phyloP scores from a whole-genome alignment of 352 stramenopile genomes.

The Pythium utonaiense region DNA sequence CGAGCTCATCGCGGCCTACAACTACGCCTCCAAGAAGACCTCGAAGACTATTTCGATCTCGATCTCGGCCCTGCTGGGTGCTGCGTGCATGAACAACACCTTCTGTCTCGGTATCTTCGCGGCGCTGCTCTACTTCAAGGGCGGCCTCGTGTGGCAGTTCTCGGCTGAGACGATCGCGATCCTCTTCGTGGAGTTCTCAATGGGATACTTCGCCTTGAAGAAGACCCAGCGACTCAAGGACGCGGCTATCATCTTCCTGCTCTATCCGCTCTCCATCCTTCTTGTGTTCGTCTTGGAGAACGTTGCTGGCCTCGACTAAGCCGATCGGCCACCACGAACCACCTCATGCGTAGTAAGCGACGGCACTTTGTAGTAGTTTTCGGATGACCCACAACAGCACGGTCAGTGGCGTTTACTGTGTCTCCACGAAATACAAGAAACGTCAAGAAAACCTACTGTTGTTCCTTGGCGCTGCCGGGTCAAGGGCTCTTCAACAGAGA shows the following conservation, averaged over 20 bases:
- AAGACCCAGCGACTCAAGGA: slow-evolving; percentile 86
- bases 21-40: slow-evolving; percentile 98
- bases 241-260: slow-evolving; percentile 74
- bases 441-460: no score
- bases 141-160: slow-evolving; percentile 96
- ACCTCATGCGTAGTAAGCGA: neutral
- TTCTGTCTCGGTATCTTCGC: slow-evolving; percentile 98
- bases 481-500: no score
- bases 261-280: slow-evolving; percentile 94
- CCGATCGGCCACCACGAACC: neutral
- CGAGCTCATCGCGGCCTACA: slow-evolving; percentile 97
- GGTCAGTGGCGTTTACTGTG: neutral
- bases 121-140: slow-evolving; percentile 94
- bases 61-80: slow-evolving; percentile 91
- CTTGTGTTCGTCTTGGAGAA: slow-evolving; percentile 93
- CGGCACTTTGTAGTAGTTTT: neutral
- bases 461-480: no score
- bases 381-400: neutral
- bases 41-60: slow-evolving; percentile 97
- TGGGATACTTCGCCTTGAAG: slow-evolving; percentile 79
- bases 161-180: slow-evolving; percentile 97
- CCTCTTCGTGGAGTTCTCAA: slow-evolving; percentile 92
- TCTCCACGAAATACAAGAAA: neutral
- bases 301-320: slow-evolving; percentile 88
- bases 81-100: slow-evolving; percentile 99